Conservation (phyloP, 2,329 filamentous ascomycete species). For the Trichoderma polysporum region DNA sequence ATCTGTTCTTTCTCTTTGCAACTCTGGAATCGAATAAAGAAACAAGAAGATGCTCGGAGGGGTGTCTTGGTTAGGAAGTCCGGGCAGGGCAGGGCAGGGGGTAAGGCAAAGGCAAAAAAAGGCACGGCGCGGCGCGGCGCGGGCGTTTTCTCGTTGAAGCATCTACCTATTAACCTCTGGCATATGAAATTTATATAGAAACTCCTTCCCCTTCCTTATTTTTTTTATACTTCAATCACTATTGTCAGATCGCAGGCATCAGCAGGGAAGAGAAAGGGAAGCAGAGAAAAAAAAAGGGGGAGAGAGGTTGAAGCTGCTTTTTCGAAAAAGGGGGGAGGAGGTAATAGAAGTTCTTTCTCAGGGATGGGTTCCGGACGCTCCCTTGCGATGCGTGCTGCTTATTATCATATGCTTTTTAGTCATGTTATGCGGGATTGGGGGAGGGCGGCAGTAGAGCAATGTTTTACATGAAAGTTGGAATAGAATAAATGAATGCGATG, state of each 20-base stretch:
- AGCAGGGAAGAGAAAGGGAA: background rate
- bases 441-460: background rate
- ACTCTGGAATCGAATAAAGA: slow-evolving; percentile 9
- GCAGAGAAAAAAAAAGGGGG: background rate
- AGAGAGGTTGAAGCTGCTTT: too few species aligned
- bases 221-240: background rate
- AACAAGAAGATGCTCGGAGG: background rate
- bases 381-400: background rate
- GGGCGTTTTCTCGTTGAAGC: slow-evolving; percentile 19
- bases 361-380: background rate
- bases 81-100: slow-evolving; percentile 7
- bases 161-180: slow-evolving; percentile 14
- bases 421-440: background rate
- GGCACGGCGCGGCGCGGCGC: slow-evolving; percentile 14
- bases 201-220: background rate
- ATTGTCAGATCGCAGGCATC: background rate
- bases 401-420: slow-evolving; percentile 6
- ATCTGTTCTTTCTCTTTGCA: background rate
- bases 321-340: too few species aligned
- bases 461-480: slow-evolving; percentile 8
- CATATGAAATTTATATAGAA: slow-evolving; percentile 13
- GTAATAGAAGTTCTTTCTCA: background rate
- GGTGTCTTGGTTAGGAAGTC: slow-evolving; percentile 17
- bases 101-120: background rate
- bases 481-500: slow-evolving; percentile 18